A percentile compares a stretch with the other conserved stretches of the same genome.
Evolutionary conservation across 2,329 filamentous ascomycete genomes (phyloP).

Genomic region (Thermothelomyces thermophilus): DNA sequence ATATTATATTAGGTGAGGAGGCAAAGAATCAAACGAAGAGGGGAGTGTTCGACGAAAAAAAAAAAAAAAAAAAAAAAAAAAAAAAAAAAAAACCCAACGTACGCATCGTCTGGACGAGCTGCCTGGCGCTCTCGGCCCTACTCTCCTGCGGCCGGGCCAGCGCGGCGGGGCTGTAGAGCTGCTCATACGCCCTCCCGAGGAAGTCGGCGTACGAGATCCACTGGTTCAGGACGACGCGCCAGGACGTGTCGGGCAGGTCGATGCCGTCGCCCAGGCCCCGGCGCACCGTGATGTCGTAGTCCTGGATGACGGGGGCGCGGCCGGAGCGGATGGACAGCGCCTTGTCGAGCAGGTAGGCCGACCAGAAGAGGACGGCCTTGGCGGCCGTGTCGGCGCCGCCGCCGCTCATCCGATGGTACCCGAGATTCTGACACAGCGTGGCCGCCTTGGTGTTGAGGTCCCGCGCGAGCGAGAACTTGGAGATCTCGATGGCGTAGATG

Average conservation of each 20-base stretch:
- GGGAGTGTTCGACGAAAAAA: neutral
- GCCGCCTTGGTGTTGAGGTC: constrained; percentile 54
- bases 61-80: neutral
- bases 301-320: constrained; percentile 50
- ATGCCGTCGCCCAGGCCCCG: constrained; percentile 27
- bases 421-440: constrained; percentile 55
- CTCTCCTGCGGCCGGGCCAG: constrained; percentile 35
- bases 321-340: constrained; percentile 53
- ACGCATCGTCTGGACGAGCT: constrained; percentile 29
- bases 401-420: constrained; percentile 46
- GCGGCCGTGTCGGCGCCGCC: constrained; percentile 22
- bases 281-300: constrained; percentile 47
- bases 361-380: constrained; percentile 42
- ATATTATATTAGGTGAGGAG: neutral
- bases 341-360: constrained; percentile 52
- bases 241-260: constrained; percentile 30
- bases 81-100: constrained; percentile 23
- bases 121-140: constrained; percentile 35
- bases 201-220: constrained; percentile 53
- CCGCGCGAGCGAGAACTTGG: constrained; percentile 58
- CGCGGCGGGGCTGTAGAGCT: constrained; percentile 47
- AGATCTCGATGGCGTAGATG: constrained; percentile 55
- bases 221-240: constrained; percentile 41
- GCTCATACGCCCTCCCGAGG: constrained; percentile 52
- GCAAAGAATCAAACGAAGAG: no score